Evolutionary conservation across 2,329 filamentous ascomycete genomes (phyloP).

Genomic region (Ophiocordyceps camponoti-rufipedis): DNA sequence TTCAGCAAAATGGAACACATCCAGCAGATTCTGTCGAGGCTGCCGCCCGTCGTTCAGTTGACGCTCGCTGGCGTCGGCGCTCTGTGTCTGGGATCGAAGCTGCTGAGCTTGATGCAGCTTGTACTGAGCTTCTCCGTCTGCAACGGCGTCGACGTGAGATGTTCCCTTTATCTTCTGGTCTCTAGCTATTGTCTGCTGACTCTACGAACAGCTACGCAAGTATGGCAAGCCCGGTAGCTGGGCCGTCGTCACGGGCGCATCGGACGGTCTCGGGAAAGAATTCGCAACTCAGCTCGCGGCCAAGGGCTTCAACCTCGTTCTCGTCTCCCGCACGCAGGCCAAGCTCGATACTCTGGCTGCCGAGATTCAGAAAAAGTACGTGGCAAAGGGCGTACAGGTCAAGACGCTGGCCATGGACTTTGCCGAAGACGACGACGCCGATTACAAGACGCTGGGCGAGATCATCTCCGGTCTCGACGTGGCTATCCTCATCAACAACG

Average conservation of each 20-base stretch:
- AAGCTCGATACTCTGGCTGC: slow-evolving; percentile 66
- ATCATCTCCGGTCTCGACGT: slow-evolving; percentile 60
- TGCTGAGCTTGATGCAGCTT: slow-evolving; percentile 40
- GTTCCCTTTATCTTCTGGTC: no score
- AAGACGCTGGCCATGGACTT: slow-evolving; percentile 88
- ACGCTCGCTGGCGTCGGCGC: slow-evolving; percentile 37
- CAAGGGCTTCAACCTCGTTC: slow-evolving; percentile 86
- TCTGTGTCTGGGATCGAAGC: slow-evolving; percentile 35
- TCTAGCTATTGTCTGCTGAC: slow-evolving; percentile 2
- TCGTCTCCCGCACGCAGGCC: slow-evolving; percentile 86
- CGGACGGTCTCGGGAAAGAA: slow-evolving; percentile 93
- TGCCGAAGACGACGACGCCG: slow-evolving; percentile 54
- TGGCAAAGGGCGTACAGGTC: slow-evolving; percentile 41
- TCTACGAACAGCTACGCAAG: slow-evolving; percentile 48
- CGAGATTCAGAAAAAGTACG: slow-evolving; percentile 56
- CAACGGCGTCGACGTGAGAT: slow-evolving; percentile 38
- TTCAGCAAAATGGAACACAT: slow-evolving; percentile 12
- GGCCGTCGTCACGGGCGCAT: slow-evolving; percentile 88
- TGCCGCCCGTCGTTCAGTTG: slow-evolving; percentile 20
- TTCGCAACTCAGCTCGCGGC: slow-evolving; percentile 77
- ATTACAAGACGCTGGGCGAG: slow-evolving; percentile 58
- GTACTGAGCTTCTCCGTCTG: slow-evolving; percentile 52
- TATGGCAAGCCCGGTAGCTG: slow-evolving; percentile 87
- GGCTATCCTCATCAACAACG: slow-evolving; percentile 87
- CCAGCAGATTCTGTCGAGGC: slow-evolving; percentile 8